Evolutionary conservation across 2,329 filamentous ascomycete species (phyloP), one percentile per base, ranked within the genome.

Genomic region (Clarireedia monteithiana): DNA sequence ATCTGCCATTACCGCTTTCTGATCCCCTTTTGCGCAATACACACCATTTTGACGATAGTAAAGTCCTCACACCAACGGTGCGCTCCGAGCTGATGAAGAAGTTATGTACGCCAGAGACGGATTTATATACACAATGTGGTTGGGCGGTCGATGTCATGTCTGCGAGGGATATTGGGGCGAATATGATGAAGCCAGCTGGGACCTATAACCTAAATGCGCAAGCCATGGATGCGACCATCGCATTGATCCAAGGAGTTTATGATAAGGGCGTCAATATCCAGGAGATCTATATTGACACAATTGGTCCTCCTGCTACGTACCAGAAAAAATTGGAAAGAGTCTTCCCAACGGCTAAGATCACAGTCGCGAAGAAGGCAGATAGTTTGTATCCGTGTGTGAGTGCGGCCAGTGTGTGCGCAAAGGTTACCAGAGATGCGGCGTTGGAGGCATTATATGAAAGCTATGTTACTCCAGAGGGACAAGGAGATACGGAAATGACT

Each of bases 241-340:
- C 82, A 40, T 77, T 99, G 52, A 92, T 97, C 66, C 77, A 83
- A 55, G 84, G 84, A 38, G 88, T 96, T 4, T 79, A 94, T 38
- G 83, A 82, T 7, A 77, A 79, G 20, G 89, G 89, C 38, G 88
- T 97, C 60, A 91, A 95, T 69, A 77, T 97, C 4, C 81, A 78
- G 56, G 89, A 96, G 71, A 88, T 99, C 51, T 99, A 91, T 70
- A 91, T 99, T 68, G 92, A 99, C 73, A 97, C 92, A 2, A 88
- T 97, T 67, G 92, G 92, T 36, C 86, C 80, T 55, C 91, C 92
- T 1, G 83, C 81, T 17, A 75, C 83, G 4, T 96, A 97, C 75
- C 91, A 97, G 76, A 83, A 81, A 67, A 89, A 86, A 68, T 77
- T 99, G 53, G 87, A 92, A 73, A 78, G 84, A 58, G 78, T 95